Conservation (phyloP, 805 yeast genomes). For the Candida morakotiae region DNA sequence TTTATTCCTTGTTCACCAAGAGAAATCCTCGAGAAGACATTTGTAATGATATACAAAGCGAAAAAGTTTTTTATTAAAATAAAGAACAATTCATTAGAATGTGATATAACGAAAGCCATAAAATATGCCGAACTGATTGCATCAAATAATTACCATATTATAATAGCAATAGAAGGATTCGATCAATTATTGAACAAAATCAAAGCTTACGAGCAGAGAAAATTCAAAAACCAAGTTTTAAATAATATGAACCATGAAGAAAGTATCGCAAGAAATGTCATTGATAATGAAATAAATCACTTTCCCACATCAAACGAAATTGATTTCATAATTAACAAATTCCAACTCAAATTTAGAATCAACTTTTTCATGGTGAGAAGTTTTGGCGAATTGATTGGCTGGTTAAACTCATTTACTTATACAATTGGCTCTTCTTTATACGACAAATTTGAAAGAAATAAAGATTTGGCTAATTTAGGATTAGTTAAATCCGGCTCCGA, state of each 20-base stretch:
- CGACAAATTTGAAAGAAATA: slow-evolving; percentile 54
- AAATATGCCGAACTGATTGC: background rate
- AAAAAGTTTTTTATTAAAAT: slow-evolving; percentile 32
- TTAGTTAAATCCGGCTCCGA: slow-evolving; percentile 52
- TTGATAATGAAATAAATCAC: slow-evolving; percentile 4
- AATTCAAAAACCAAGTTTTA: slow-evolving; percentile 35
- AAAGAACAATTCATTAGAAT: slow-evolving; percentile 1
- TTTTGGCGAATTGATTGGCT: slow-evolving; percentile 41
- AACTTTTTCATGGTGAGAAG: slow-evolving; percentile 50
- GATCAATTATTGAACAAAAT: slow-evolving; percentile 44
- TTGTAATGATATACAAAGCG: slow-evolving; percentile 45
- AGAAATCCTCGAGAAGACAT: slow-evolving; percentile 39
- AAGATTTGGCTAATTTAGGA: slow-evolving; percentile 53
- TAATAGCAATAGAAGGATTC: slow-evolving; percentile 47
- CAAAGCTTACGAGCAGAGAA: slow-evolving; percentile 41
- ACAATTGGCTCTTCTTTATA: slow-evolving; percentile 50
- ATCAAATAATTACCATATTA: slow-evolving; percentile 16
- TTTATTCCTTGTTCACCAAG: slow-evolving; percentile 50
- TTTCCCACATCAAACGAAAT: slow-evolving; percentile 27
- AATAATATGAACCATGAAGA: slow-evolving; percentile 11
- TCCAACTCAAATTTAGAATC: slow-evolving; percentile 44
- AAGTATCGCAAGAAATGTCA: slow-evolving; percentile 1
- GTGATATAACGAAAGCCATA: slow-evolving; percentile 2
- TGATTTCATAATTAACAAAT: slow-evolving; percentile 36
- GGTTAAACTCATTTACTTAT: slow-evolving; percentile 56